Conservation (phyloP, 768 basidiomycete genomes). For the Strobilomyces echinocephalus region DNA sequence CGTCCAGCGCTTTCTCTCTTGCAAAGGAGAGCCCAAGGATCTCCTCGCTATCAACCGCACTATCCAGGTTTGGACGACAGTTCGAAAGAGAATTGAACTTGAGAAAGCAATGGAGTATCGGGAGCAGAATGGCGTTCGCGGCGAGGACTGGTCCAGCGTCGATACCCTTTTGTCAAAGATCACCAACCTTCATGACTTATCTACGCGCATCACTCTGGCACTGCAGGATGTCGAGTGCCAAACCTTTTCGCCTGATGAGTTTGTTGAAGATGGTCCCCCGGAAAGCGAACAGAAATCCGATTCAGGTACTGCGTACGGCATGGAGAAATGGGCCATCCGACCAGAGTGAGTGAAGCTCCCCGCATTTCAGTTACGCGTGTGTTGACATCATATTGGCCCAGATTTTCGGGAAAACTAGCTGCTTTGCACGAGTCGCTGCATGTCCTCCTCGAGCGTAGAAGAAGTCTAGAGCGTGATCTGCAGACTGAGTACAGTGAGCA, state of each 20-base stretch:
- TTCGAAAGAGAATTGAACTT: constrained; percentile 46
- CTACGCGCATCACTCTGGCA: constrained; percentile 50
- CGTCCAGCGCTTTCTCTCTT: constrained; percentile 69
- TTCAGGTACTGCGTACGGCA: constrained; percentile 26
- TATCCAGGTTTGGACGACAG: constrained; percentile 53
- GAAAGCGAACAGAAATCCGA: constrained; percentile 9
- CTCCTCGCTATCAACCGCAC: constrained; percentile 60
- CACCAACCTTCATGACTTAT: constrained; percentile 47
- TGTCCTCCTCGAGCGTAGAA: constrained; percentile 42
- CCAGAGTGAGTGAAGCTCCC: constrained; percentile 47
- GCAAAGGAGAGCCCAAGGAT: constrained; percentile 63
- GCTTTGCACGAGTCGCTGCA: constrained; percentile 46
- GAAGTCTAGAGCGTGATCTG: constrained; percentile 49
- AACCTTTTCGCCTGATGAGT: constrained; percentile 16
- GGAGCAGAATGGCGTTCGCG: constrained; percentile 19
- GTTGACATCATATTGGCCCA: constrained; percentile 4
- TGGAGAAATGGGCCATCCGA: constrained; percentile 54
- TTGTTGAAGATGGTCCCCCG: constrained; percentile 21
- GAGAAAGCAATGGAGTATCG: constrained; percentile 52
- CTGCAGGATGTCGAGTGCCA: constrained; percentile 32
- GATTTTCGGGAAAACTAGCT: constrained; percentile 56
- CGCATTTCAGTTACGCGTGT: background rate
- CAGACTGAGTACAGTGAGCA: constrained; percentile 51
- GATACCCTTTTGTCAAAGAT: constrained; percentile 52
- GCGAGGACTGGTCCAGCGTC: constrained; percentile 53